These are phyloP conservation scores for Blastobotrys parvus DNA, from an alignment of 805 yeast species.

Conservation along the genomic window DNA sequence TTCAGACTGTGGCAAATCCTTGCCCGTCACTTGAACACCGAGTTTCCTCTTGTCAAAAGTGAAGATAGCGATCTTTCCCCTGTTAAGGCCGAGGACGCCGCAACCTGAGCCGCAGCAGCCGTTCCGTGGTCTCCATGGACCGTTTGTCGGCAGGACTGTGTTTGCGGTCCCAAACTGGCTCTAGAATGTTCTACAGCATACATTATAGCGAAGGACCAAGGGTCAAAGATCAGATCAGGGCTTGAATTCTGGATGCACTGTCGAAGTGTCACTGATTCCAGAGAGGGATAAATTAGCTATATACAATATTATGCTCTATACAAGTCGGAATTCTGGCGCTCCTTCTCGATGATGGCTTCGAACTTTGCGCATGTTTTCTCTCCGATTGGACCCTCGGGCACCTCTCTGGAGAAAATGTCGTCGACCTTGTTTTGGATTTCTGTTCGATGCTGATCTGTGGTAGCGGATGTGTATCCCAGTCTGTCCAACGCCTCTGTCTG, in stretches of 20 bases:
- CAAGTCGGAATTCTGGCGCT: background rate
- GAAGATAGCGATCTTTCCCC: background rate
- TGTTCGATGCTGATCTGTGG: constrained; percentile 8
- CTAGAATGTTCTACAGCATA: no score
- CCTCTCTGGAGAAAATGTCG: constrained; percentile 21
- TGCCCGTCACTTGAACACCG: constrained; percentile 12
- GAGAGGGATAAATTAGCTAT: no score
- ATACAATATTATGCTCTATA: constrained; percentile 1
- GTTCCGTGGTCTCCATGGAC: no score
- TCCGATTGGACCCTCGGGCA: constrained; percentile 19
- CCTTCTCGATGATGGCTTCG: constrained; percentile 11
- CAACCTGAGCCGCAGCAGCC: no score
- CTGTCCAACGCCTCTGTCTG: constrained; percentile 22
- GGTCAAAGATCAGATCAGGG: no score
- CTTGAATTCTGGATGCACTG: no score
- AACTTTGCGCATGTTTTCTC: constrained; percentile 16
- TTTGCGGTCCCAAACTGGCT: no score
- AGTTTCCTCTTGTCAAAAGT: background rate
- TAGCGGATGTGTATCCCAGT: constrained; percentile 19
- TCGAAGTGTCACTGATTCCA: no score
- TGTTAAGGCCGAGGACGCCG: background rate
- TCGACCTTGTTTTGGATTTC: constrained; percentile 22
- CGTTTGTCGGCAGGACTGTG: no score
- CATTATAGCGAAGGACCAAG: no score
- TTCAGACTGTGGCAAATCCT: constrained; percentile 42